phyloP scores from a whole-genome alignment of 768 basidiomycete species.

The Cyclocybe aegerita region DNA sequence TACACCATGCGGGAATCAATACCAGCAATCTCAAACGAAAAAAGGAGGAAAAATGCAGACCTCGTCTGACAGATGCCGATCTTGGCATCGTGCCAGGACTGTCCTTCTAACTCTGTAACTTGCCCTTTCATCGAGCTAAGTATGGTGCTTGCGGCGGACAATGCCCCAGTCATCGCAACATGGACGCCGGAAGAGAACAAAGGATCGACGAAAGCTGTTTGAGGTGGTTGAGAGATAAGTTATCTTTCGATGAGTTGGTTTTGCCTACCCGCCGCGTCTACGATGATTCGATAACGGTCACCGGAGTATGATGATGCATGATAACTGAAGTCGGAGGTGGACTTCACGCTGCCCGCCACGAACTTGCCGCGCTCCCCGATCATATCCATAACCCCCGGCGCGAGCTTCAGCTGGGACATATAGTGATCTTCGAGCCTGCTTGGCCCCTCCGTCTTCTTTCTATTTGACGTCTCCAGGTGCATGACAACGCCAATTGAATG shows the following conservation, averaged over 20 bases:
- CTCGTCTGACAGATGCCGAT: slow-evolving; percentile 34
- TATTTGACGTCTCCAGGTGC: no score
- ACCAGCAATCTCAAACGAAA: neutral
- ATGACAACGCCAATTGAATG: no score
- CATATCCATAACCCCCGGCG: slow-evolving; percentile 26
- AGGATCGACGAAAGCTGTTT: slow-evolving; percentile 59
- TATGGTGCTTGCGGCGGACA: slow-evolving; percentile 37
- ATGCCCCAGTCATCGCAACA: slow-evolving; percentile 35
- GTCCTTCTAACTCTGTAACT: slow-evolving; percentile 26
- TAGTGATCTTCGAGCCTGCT: slow-evolving; percentile 35
- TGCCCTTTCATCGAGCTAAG: slow-evolving; percentile 29
- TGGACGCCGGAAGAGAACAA: slow-evolving; percentile 58
- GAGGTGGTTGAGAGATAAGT: neutral
- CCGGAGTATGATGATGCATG: slow-evolving; percentile 30
- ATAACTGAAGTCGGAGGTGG: slow-evolving; percentile 36
- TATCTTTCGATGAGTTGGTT: neutral
- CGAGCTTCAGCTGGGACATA: slow-evolving; percentile 24
- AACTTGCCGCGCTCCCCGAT: slow-evolving; percentile 18
- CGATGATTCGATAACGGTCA: slow-evolving; percentile 29
- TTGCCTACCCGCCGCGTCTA: slow-evolving; percentile 29
- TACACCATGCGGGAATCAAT: slow-evolving; percentile 8
- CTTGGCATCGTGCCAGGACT: slow-evolving; percentile 29
- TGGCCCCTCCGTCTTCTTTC: no score
- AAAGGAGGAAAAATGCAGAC: slow-evolving; percentile 9
- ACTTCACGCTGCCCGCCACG: slow-evolving; percentile 20